Base-by-base conservation (phyloP, 768 basidiomycete species). In the Punctularia strigosozonata region DNA sequence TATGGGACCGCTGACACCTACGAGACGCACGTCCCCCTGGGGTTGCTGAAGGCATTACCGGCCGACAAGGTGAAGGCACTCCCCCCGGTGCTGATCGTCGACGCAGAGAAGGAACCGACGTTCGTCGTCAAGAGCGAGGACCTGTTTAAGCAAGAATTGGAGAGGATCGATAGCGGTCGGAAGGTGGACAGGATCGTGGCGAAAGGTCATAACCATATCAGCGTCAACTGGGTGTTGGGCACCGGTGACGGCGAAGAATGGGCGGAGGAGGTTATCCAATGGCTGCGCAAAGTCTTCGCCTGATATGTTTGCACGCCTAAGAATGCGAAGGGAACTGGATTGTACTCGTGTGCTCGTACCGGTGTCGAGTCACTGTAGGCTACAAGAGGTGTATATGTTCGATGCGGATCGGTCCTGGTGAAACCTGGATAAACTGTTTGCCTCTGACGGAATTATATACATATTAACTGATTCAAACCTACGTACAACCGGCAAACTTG, bases 121-220 rank as follows among this genome's bases (percentile, higher is more conserved):
- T 65, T 56, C 58, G 43, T 79, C 21, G 41, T 54, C 18, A 50
- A 57, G 8, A 57, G 53, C 0, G 58, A 58, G 28, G 49, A 55
- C 1, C 48, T 58, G 10, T 73, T 78, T 49, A 50, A 50, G 37
- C 49, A 56, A 28, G 58, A 53, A 12, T 49, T 78, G 25, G 53
- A 56, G 38, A 60, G 56, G 28, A 55, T 36, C 45, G 62, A 6
- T 60, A 34, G 19, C 10, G 20, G 19, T 8, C 13, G 10, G 33
- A 19, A 8, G 33, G 33, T 34, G 33, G 33, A 34, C 8, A 19
- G 18, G 31, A 47, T 71, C 14, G 48, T 72, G 10, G 20, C 10
- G 8, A 50, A 50, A 42, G 71, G 70, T 0, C 79, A 83, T 44
- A 81, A 81, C 51, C 80, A 81, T 46, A 58, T 81, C 40, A 81